Base-by-base conservation (phyloP, 73 alveolate species). In the Paramecium octaurelia region DNA sequence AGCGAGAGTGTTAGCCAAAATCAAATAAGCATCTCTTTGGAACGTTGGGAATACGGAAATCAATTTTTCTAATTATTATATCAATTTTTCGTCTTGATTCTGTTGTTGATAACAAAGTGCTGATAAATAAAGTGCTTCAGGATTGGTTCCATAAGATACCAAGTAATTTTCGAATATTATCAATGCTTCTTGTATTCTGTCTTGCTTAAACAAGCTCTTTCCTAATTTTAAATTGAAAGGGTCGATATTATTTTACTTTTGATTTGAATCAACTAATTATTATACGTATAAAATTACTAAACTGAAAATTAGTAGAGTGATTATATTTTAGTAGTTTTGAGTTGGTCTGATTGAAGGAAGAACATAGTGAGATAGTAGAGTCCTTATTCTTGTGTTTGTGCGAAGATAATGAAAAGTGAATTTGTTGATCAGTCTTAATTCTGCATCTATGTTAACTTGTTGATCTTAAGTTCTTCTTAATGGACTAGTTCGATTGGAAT, bases 11-110 rank as follows among this genome's bases (percentile, higher is more conserved):
- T 50, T 48, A n/a, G 95, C 95, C 20, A 92, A 48, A 16, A 29
- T 42, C 18, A 60, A 46, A 54, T 90, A 90, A 11, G 59, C 94
- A 43, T 71, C 21, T 40, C 92, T 90, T 58, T 44, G 18, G 29
- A 42, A 90, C 9, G 59, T 64, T 59, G 77, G 77, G 23, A 59
- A 59, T 59, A 27, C 12, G 8, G 18, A 16, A 3, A 59, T 29
- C 18, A 59, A 18, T 16, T 12, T 24, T 18, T 59, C n/a, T 16
- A 59, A 29, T 59, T 24, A 59, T 59, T 21, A 5, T 4, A 59
- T 59, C 18, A 10, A 21, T 59, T 59, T 59, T 7, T 59, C 77
- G 4, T 21, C 1, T 59, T 59, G 10, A 59, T 29, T 18, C 6
- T 4, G 16, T 59, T 18, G 6, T 10, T 4, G 5, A 59, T 59